Conservation (phyloP, 352 stramenopile species). For the Thalassiosira livingstoniorum region DNA sequence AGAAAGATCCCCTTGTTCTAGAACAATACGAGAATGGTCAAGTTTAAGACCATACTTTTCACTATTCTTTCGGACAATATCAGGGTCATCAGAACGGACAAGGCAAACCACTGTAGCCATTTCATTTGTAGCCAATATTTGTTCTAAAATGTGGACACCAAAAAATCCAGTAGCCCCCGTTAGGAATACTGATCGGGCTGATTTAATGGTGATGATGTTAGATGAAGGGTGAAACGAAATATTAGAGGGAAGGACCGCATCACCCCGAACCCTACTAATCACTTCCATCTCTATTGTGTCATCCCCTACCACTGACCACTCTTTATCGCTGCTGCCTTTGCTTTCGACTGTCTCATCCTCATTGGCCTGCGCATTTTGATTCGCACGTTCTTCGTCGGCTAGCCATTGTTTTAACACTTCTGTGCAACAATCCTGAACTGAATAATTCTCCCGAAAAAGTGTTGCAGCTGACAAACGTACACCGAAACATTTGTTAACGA, state of each 20-base stretch:
- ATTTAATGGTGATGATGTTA: conserved; percentile 38
- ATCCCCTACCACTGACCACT: conserved; percentile 31
- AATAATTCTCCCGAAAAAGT: conserved; percentile 50
- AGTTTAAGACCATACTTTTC: conserved; percentile 81
- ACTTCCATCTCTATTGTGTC: conserved; percentile 16
- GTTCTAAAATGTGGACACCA: conserved; percentile 88
- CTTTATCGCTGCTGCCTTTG: conserved; percentile 24
- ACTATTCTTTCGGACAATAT: conserved; percentile 83
- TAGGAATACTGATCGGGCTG: conserved; percentile 87
- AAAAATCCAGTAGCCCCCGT: conserved; percentile 92
- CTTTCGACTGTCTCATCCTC: conserved; percentile 17
- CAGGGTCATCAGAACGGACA: conserved; percentile 82
- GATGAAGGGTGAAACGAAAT: conserved; percentile 35
- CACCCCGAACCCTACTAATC: conserved; percentile 39
- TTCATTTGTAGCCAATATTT: conserved; percentile 87
- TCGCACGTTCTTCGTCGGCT: conserved; percentile 1
- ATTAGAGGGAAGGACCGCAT: conserved; percentile 36
- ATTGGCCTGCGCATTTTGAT: too few relatives aligned
- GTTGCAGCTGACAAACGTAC: conserved; percentile 45
- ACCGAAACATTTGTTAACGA: conserved; percentile 59
- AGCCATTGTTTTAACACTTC: conserved; percentile 53
- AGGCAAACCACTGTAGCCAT: conserved; percentile 87
- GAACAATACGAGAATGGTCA: conserved; percentile 83
- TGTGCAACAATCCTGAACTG: conserved; percentile 28
- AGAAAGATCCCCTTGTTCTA: conserved; percentile 86